Conservation (phyloP, 2,329 filamentous ascomycete genomes). For the Paracoccidioides brasiliensis region DNA sequence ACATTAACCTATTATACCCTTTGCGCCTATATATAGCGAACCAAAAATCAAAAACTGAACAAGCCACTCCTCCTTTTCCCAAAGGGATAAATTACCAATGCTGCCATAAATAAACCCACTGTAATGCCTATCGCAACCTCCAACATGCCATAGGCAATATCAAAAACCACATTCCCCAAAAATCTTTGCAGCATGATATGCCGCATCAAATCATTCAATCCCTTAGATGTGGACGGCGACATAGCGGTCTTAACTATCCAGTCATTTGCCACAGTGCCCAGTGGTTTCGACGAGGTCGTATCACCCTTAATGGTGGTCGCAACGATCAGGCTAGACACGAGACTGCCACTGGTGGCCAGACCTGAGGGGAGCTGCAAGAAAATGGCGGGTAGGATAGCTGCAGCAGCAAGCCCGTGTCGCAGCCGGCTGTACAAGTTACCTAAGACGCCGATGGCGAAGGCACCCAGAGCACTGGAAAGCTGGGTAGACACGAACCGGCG, state of each 20-base stretch:
- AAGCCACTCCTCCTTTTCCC: slow-evolving; percentile 35
- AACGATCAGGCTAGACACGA: slow-evolving; percentile 42
- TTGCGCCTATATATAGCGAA: too few species aligned
- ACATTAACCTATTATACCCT: background rate
- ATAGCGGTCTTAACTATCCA: slow-evolving; percentile 9
- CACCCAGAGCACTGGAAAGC: slow-evolving; percentile 64
- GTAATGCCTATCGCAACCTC: slow-evolving; percentile 37
- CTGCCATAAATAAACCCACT: slow-evolving; percentile 34
- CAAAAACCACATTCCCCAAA: slow-evolving; percentile 25
- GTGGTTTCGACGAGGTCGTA: slow-evolving; percentile 8
- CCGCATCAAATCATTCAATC: slow-evolving; percentile 1
- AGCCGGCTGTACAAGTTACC: slow-evolving; percentile 65
- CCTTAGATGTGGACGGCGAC: background rate
- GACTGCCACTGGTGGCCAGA: slow-evolving; percentile 43
- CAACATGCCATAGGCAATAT: slow-evolving; percentile 35
- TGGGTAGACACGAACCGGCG: slow-evolving; percentile 54
- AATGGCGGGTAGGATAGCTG: slow-evolving; percentile 75
- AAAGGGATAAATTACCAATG: slow-evolving; percentile 34
- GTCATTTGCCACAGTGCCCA: background rate
- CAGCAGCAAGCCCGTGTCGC: slow-evolving; percentile 66
- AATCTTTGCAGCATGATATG: slow-evolving; percentile 22
- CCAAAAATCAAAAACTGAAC: slow-evolving; percentile 28
- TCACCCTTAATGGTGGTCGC: slow-evolving; percentile 1
- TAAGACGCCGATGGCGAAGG: slow-evolving; percentile 60
- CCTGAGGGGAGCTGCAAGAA: slow-evolving; percentile 55